Percentiles rank a stretch among this genome's conserved stretches.
These are phyloP conservation scores for Fomitopsis pinicola DNA, from an alignment of 1,284 basidiomycete species.

Conservation along the genomic window DNA sequence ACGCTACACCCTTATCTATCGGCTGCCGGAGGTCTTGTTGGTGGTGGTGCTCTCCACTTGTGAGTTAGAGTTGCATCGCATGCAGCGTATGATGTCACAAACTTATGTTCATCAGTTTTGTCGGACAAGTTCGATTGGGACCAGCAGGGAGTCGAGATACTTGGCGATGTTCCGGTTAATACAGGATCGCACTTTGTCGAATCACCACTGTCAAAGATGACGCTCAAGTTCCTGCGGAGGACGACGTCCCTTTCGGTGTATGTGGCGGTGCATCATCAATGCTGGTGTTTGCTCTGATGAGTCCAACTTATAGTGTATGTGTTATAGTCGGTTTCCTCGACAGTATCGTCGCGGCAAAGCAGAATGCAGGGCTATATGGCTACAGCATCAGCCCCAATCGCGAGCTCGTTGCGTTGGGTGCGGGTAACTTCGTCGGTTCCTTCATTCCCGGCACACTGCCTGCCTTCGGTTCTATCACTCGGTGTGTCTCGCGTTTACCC, in stretches of 20 bases:
- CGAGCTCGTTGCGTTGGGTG: constrained; percentile 85
- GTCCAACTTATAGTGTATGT: constrained; percentile 46
- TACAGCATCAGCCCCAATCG: constrained; percentile 90
- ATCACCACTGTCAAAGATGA: constrained; percentile 60
- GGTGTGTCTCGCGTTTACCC: constrained; percentile 33
- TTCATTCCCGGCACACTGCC: constrained; percentile 85
- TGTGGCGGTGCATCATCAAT: constrained; percentile 20
- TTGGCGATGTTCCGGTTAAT: constrained; percentile 71
- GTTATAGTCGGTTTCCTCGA: constrained; percentile 78
- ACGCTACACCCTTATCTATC: constrained; percentile 64
- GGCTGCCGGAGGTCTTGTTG: constrained; percentile 80
- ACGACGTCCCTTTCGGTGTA: constrained; percentile 81
- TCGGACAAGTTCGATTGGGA: constrained; percentile 76
- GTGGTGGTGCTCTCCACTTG: constrained; percentile 77
- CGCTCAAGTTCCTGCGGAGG: constrained; percentile 60
- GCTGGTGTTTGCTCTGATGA: constrained; percentile 4
- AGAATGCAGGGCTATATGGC: constrained; percentile 78
- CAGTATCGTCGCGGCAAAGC: constrained; percentile 83
- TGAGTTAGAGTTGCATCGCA: constrained; percentile 34
- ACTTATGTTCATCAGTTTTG: constrained; percentile 45
- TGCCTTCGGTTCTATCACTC: constrained; percentile 85
- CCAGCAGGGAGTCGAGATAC: constrained; percentile 71
- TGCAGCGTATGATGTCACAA: neutral
- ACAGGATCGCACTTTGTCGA: constrained; percentile 57
- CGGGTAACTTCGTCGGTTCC: constrained; percentile 74